Evolutionary conservation across 352 stramenopile genomes (phyloP).

Genomic region (Globisporangium cylindrosporum): DNA sequence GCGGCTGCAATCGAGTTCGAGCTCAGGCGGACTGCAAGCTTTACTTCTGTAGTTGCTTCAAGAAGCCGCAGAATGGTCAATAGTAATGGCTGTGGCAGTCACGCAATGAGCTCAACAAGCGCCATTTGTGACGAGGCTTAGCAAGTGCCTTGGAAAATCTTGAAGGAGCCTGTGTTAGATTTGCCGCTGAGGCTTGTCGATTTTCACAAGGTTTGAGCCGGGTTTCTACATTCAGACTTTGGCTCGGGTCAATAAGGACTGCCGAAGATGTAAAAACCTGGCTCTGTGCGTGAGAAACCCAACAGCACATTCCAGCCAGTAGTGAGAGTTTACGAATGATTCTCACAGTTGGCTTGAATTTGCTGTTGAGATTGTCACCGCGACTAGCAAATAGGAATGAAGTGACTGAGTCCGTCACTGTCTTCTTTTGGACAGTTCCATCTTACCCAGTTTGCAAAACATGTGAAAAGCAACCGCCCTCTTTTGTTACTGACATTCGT

Average conservation of each 20-base stretch:
- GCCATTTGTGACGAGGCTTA: not conserved
- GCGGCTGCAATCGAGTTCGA: not conserved
- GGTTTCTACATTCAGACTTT: too few relatives aligned
- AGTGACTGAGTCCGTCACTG: too few relatives aligned
- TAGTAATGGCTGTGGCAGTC: not conserved
- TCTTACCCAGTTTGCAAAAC: too few relatives aligned
- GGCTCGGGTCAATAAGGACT: too few relatives aligned
- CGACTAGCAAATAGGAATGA: not conserved
- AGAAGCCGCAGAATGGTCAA: not conserved
- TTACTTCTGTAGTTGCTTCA: not conserved
- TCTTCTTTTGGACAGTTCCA: too few relatives aligned
- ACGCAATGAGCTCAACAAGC: not conserved
- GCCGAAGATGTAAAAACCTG: not conserved
- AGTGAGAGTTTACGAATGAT: not conserved
- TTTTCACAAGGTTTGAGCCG: too few relatives aligned
- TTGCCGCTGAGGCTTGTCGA: not conserved
- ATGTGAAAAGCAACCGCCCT: too few relatives aligned
- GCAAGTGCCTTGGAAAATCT: too few relatives aligned
- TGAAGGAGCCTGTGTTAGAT: not conserved
- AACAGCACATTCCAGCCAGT: not conserved
- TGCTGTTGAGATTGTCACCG: not conserved
- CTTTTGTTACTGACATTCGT: too few relatives aligned
- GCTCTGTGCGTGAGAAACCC: not conserved
- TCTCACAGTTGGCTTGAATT: not conserved
- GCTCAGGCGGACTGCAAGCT: not conserved